Evolutionary conservation across 2,329 filamentous ascomycete species (phyloP), one percentile per base, ranked within the genome.

Genomic region (Talaromyces sp.): DNA sequence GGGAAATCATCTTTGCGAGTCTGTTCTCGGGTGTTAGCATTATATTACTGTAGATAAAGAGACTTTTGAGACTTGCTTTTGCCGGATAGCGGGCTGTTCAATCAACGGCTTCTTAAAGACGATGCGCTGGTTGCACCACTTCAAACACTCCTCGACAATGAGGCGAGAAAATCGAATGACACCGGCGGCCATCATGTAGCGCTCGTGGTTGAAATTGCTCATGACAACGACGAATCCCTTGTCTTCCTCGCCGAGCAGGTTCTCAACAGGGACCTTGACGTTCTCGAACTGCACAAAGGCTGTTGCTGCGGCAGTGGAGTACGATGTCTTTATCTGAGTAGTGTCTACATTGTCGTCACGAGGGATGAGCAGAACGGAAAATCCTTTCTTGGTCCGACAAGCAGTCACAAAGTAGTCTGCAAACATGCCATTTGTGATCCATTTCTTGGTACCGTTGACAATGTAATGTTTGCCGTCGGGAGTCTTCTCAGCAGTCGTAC

Each of bases 171-270:
- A 81, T 56, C 89, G 86, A 62, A 88, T 81, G 3, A 87, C 85
- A 56, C 78, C 85, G 66, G 85, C 87, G 60, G 81, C 80, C 88
- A 93, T 91, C 76, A 84, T 88, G 82, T 89, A 91, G 32, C 89
- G 84, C 78, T 92, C 90, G 77, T 95, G 90, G 81, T 95, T 95
- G 79, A 96, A 96, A 78, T 96, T 96, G 77, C 84, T 86, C 71
- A 95, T 82, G 70, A 96, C 91, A 31, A 95, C 89, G 63, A 88
- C 84, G 70, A 96, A 93, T 7, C 91, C 91, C 78, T 93, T 90
- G 80, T 95, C 86, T 77, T 96, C 91, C 71, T 90, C 80, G 63
- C 91, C 91, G 6, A 96, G 79, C 17, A 96, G 79, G 74, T 95
- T 87, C 71, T 86, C 84, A 0, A 86, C 88, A 0, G 91, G 91